A percentile compares a stretch with the other conserved stretches of the same genome.
Evolutionary conservation across 352 stramenopile genomes (phyloP).

Genomic region (Pythium oligandrum): DNA sequence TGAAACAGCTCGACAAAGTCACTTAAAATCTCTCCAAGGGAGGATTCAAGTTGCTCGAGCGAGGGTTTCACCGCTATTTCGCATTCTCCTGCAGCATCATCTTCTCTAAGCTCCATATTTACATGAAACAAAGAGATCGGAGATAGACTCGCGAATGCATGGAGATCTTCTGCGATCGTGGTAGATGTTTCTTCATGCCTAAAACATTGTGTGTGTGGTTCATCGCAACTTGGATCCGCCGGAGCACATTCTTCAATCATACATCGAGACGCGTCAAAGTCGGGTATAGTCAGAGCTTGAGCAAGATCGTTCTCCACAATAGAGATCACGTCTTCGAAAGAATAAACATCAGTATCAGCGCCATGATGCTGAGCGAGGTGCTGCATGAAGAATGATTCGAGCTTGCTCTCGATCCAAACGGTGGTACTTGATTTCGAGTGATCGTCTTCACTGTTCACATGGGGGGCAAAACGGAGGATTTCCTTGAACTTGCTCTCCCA

Average conservation of each 20-base stretch:
- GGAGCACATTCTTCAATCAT: conserved; percentile 7
- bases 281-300: conserved; percentile 12
- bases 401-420: conserved; percentile 19
- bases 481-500: background rate
- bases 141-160: conserved; percentile 9
- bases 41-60: conserved; percentile 19
- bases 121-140: conserved; percentile 18
- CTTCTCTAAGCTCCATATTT: conserved; percentile 7
- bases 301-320: conserved; percentile 10
- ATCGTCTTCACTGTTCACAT: background rate
- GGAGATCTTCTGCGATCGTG: conserved; percentile 1
- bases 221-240: background rate
- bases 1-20: conserved; percentile 38
- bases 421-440: conserved; percentile 7
- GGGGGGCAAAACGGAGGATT: no score
- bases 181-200: no score
- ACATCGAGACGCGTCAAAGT: conserved; percentile 12
- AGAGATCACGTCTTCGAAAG: conserved; percentile 12
- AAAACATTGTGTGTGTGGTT: no score
- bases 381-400: conserved; percentile 16
- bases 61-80: conserved; percentile 34
- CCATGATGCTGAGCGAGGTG: conserved; percentile 9
- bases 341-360: conserved; percentile 1
- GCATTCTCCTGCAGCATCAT: conserved; percentile 8
- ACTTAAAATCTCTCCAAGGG: conserved; percentile 25